A percentile compares a stretch with the other conserved stretches of the same genome.
Evolutionary conservation across 225 moss, liverwort and hornwort genomes (phyloP).

Genomic region (Sphagnum tenellum): DNA sequence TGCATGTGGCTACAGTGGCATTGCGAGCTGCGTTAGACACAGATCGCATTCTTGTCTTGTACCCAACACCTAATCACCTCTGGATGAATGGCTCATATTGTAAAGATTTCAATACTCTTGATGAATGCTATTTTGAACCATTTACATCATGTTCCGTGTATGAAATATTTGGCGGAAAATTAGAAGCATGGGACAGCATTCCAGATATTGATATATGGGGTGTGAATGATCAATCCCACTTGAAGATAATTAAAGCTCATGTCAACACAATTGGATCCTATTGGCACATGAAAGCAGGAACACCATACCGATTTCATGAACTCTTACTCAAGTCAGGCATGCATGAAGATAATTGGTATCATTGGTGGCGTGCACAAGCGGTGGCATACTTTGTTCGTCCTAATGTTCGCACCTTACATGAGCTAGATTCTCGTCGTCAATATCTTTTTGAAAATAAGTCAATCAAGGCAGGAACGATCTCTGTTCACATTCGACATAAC

Average conservation of each 20-base stretch:
- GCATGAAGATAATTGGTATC: too few relatives aligned
- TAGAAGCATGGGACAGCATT: too few relatives aligned
- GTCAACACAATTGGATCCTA: too few relatives aligned
- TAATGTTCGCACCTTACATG: conserved; percentile 13
- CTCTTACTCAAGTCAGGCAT: too few relatives aligned
- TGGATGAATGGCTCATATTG: conserved; percentile 46
- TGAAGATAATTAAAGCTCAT: too few relatives aligned
- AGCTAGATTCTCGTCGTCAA: conserved; percentile 23
- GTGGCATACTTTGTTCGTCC: conserved; percentile 36
- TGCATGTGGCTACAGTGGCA: conserved; percentile 27
- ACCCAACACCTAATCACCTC: conserved; percentile 29
- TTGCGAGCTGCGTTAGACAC: conserved; percentile 40
- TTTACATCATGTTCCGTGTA: conserved; percentile 26
- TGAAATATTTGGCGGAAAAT: neutral
- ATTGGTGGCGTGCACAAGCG: conserved; percentile 48
- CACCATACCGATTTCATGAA: too few relatives aligned
- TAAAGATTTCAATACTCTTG: conserved; percentile 13
- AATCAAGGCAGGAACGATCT: conserved; percentile 29
- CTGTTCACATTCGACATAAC: conserved; percentile 30
- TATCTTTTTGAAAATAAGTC: conserved; percentile 11
- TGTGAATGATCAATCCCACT: too few relatives aligned
- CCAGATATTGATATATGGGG: too few relatives aligned
- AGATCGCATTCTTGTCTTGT: conserved; percentile 34
- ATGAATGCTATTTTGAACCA: conserved; percentile 40
- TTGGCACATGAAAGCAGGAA: too few relatives aligned